These are phyloP conservation scores for Aureobasidium sp. DNA, from an alignment of 2,329 filamentous ascomycete species.

Conservation along the genomic window DNA sequence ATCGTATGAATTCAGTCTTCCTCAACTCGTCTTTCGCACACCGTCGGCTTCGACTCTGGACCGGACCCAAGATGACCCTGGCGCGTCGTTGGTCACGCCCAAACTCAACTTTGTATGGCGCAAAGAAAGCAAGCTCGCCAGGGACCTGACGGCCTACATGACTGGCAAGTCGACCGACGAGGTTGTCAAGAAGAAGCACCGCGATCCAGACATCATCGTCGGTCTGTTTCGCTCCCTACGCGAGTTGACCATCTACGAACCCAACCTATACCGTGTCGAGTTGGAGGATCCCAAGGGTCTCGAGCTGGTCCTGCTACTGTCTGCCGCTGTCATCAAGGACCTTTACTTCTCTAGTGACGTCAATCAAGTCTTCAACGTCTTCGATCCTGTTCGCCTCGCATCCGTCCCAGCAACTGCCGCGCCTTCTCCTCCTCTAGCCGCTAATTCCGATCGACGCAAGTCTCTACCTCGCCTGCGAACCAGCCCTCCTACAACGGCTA, in stretches of 20 bases:
- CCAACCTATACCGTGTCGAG: conserved; percentile 82
- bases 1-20: conserved; percentile 88
- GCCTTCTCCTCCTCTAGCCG: conserved; percentile 16
- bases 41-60: conserved; percentile 76
- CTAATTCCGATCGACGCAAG: conserved; percentile 19
- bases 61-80: conserved; percentile 56
- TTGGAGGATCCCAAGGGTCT: conserved; percentile 91
- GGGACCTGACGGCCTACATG: conserved; percentile 82
- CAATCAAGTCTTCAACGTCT: conserved; percentile 71
- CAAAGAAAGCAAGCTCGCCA: conserved; percentile 74
- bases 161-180: conserved; percentile 63
- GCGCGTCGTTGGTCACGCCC: conserved; percentile 47
- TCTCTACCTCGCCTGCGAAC: conserved; percentile 24
- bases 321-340: conserved; percentile 53
- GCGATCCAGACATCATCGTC: conserved; percentile 93
- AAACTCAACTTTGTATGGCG: conserved; percentile 84
- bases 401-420: conserved; percentile 16
- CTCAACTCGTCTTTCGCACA: conserved; percentile 70
- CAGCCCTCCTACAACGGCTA: conserved; percentile 12
- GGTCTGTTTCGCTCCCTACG: conserved; percentile 70
- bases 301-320: conserved; percentile 66
- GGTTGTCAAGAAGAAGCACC: conserved; percentile 64
- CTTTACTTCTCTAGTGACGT: conserved; percentile 53
- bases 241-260: conserved; percentile 84
- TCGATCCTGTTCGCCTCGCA: conserved; percentile 33